Base-by-base conservation (phyloP, 345 rosid genomes). In the Alliaria petiolata region DNA sequence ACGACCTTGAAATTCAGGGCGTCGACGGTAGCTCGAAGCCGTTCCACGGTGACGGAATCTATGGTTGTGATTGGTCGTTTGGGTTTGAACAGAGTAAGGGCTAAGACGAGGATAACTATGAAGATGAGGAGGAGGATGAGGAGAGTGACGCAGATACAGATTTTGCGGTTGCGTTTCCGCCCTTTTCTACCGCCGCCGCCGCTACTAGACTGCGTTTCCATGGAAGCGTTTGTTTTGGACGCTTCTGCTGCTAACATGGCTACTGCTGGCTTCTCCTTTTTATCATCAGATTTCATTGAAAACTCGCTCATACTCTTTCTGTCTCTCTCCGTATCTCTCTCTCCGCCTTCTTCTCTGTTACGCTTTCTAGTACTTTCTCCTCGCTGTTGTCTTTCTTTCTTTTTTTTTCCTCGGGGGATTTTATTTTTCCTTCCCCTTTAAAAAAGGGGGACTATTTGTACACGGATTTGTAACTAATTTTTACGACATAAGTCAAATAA, bases 61-160 rank as follows among this genome's bases (percentile, higher is more conserved):
- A 91, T 28, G 53, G 80, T 71, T 30, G 76, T 80, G 25, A 56
- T 42, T 3, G 96, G 83, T 4, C 31, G 68, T 80, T 84, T 91
- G 46, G 96, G 76, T 76, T 95, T 95, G 87, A 86, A 89, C 3
- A 88, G 88, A 36, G 97, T 90, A 14, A 89, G 71, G 0, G 81
- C 83, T 26, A 93, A 67, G 69, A 87, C 85, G 74, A 86, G 59
- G 40, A 78, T 7, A 7, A 91, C 10, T 31, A 85, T 8, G 20
- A 70, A 50, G 53, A 95, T 4, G 55, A 88, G 0, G 59, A 89
- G 3, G 17, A 25, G 13, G 10, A 71, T 60, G 0, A 16, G 57
- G 4, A 73, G 67, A 0, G 75, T 54, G 10, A 79, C 10, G 43
- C 82, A 81, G 16, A 85, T 60, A 62, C 87, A 85, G 62, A 83